Evolutionary conservation across 2,329 filamentous ascomycete genomes (phyloP), one percentile per base, ranked within the genome.

Genomic region (Pseudonectria foliicola): DNA sequence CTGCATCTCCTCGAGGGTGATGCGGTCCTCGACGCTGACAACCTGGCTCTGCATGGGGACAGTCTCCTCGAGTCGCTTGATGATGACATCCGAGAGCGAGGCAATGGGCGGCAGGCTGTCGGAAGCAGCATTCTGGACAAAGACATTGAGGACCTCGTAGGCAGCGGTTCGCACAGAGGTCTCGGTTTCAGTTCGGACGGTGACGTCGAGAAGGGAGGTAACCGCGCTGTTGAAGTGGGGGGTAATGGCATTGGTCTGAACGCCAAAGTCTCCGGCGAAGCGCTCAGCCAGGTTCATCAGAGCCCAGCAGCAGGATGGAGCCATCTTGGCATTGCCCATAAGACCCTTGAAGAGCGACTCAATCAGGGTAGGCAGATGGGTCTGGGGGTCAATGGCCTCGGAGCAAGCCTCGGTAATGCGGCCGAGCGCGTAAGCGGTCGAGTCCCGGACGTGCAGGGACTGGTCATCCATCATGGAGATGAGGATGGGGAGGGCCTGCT

Each of bases 221-320:
- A 96, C 82, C 57, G 89, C 95, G 53, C 89, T 78, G 64, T 95
- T 83, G 69, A 98, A 98, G 66, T 95, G 87, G 43, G 82, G 79
- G 3, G 89, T 94, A 32, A 98, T 71, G 28, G 87, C 75, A 66
- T 96, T 98, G 52, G 82, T 70, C 27, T 70, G 52, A 41, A 81
- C 82, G 32, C 85, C 86, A 37, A 81, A 74, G 36, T 95, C 89
- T 38, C 88, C 87, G 21, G 88, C 85, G 59, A 96, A 98, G 42
- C 89, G 83, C 59, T 98, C 92, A 10, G 92, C 90, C 57, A 98
- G 69, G 66, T 96, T 98, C 86, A 98, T 96, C 48, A 98, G 68
- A 23, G 92, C 89, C 92, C 93, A 95, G 69, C 92, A 98, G 78
- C 92, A 96, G 21, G 92, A 98, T 36, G 87, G 81, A 23, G 90